These are phyloP conservation scores for Camellia sinensis DNA, from an alignment of 148 eudicot species.

Conservation along the genomic window DNA sequence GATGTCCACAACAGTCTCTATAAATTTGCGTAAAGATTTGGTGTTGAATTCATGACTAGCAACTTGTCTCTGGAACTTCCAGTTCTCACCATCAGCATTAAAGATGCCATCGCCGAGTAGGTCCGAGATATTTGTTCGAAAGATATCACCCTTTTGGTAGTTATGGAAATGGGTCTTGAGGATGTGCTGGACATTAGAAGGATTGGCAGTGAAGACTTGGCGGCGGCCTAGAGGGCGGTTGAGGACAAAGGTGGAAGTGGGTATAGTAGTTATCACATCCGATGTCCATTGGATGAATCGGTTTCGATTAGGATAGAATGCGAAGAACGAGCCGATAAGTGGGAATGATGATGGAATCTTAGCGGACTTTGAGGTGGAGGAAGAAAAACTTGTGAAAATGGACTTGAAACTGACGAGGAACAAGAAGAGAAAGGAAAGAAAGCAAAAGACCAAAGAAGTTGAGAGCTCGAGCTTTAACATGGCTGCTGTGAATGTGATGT, in stretches of 20 bases:
- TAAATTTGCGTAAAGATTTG: constrained; percentile 35
- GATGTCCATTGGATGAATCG: constrained; percentile 31
- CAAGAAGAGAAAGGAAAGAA: neutral
- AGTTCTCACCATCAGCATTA: too few relatives aligned
- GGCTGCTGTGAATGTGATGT: neutral
- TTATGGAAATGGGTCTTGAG: too few relatives aligned
- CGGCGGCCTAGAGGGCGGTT: too few relatives aligned
- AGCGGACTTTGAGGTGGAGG: neutral
- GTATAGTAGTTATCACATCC: constrained; percentile 18
- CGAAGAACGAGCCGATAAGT: constrained; percentile 27
- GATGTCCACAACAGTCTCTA: constrained; percentile 36
- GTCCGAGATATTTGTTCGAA: too few relatives aligned
- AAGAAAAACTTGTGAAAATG: neutral
- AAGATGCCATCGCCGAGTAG: too few relatives aligned
- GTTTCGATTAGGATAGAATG: constrained; percentile 19
- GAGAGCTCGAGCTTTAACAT: neutral
- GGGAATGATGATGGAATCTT: constrained; percentile 34
- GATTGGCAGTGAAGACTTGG: too few relatives aligned
- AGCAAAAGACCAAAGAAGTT: constrained; percentile 8
- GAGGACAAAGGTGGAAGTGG: constrained; percentile 15
- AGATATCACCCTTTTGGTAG: too few relatives aligned
- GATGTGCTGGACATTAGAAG: too few relatives aligned
- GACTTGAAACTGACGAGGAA: constrained; percentile 6
- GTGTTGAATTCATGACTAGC: too few relatives aligned
- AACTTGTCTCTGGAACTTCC: too few relatives aligned